phyloP scores from a whole-genome alignment of 2,329 filamentous ascomycete genomes.

The Aureobasidium vineae region DNA sequence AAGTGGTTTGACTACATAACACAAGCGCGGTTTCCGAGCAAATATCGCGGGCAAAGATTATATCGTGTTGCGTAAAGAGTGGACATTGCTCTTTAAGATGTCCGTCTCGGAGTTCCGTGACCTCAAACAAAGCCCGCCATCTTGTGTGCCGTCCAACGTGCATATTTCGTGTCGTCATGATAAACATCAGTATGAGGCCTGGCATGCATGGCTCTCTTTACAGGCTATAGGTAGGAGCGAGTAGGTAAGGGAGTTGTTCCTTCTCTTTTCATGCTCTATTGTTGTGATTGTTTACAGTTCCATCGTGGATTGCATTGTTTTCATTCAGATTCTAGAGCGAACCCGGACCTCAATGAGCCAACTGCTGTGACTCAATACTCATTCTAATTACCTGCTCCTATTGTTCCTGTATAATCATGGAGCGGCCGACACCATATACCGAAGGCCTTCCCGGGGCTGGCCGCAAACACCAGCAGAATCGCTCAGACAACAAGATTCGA shows the following conservation, averaged over 20 bases:
- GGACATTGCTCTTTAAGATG: background rate
- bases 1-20: too few relatives aligned
- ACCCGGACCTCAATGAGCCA: background rate
- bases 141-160: conserved; percentile 8
- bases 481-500: conserved; percentile 12
- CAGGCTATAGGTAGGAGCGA: background rate
- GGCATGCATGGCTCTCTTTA: background rate
- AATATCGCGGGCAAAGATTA: too few relatives aligned
- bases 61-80: background rate
- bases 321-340: background rate
- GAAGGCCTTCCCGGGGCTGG: conserved; percentile 40
- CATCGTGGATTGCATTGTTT: background rate
- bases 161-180: conserved; percentile 12
- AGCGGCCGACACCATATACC: conserved; percentile 37
- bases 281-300: background rate
- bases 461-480: conserved; percentile 39
- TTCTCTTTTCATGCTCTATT: background rate
- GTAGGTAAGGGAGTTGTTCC: background rate
- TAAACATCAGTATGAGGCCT: conserved; percentile 4
- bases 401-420: conserved; percentile 21
- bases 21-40: background rate
- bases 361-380: background rate
- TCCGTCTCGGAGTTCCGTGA: background rate
- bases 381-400: background rate
- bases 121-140: conserved; percentile 12